Evolutionary conservation across 139 green algal species (phyloP).

Genomic region (Coelastrella sp.): DNA sequence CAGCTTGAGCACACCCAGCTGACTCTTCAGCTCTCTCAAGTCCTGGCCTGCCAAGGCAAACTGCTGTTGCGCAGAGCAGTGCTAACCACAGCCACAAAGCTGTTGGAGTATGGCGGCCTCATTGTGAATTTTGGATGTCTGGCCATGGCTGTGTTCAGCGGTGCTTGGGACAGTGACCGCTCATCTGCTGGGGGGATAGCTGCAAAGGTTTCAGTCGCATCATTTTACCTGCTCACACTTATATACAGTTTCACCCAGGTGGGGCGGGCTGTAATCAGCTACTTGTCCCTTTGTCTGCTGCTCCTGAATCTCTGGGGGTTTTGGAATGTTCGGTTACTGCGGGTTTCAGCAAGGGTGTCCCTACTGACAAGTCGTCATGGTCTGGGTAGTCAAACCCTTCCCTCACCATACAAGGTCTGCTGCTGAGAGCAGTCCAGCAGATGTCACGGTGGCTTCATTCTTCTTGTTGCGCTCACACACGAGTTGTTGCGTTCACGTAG

Average conservation of each 20-base stretch:
- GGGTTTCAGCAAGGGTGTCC: too few relatives aligned
- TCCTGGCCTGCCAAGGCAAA: slow-evolving; percentile 53
- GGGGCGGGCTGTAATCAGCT: not conserved
- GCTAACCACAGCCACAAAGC: slow-evolving; percentile 58
- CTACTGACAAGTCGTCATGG: too few relatives aligned
- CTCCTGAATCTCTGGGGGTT: too few relatives aligned
- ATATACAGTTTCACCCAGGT: slow-evolving; percentile 80
- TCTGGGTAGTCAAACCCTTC: too few relatives aligned
- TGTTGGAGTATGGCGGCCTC: slow-evolving; percentile 68
- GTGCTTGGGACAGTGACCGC: not conserved
- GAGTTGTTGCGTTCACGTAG: too few relatives aligned
- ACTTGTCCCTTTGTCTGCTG: too few relatives aligned
- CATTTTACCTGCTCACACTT: slow-evolving; percentile 75
- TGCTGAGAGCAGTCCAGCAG: too few relatives aligned
- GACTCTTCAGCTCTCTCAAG: slow-evolving; percentile 44
- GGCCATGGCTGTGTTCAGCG: slow-evolving; percentile 64
- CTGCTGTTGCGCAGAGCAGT: slow-evolving; percentile 52
- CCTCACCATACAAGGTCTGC: too few relatives aligned
- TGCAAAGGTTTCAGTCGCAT: slow-evolving; percentile 76
- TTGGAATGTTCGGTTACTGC: too few relatives aligned
- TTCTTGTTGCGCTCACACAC: too few relatives aligned
- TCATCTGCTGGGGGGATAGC: slow-evolving; percentile 56
- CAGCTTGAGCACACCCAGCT: slow-evolving; percentile 41
- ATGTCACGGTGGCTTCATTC: too few relatives aligned
- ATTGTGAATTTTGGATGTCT: slow-evolving; percentile 76